Base-by-base conservation (phyloP, 2,329 filamentous ascomycete species). In the Neopestalotiopsis clavispora region DNA sequence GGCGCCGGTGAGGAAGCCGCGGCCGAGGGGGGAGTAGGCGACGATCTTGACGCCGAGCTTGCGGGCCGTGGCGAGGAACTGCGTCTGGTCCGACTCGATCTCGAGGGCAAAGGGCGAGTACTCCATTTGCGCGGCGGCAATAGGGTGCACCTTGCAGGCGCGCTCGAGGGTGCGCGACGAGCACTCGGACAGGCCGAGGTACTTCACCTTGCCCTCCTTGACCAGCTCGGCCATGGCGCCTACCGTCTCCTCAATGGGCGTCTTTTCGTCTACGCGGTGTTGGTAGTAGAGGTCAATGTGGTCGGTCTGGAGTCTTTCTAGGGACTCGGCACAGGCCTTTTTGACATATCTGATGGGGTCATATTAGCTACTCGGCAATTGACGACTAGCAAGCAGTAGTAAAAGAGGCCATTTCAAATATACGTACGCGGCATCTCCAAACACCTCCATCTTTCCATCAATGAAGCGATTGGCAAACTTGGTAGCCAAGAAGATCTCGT, bases 211-310 rank as follows among this genome's bases (percentile, higher is more conserved):
- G 71, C 86, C 85, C 73, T 84, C 84, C 65, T 69, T 77, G 74
- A 82, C 83, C n/a, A 86, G 77, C 70, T 84, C 78, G 0, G 75
- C 81, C 82, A 88, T 80, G 45, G 83, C 85, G 63, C 80, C 74
- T 0, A 87, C 79, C 0, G 85, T 86, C 72, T 85, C 81, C 74
- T 84, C 82, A 42, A 82, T 78, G 0, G 83, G 83, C 1, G 80
- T 83, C n/a, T 78, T 74, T 4, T 79, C 74, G 70, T 87, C 84
- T 20, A 85, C 74, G 9, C 85, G 80, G 71, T 87, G 85, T 64
- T 84, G 82, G 75, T 86, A 86, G 70, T 86, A 82, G n/a, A 89
- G 79, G 72, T 89, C 87, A 69, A 89, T 85, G 69, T 83, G 83
- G 6, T 82, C 78, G 0, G 84, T 83, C 4, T 83, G 83, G 4